A percentile compares a stretch with the other conserved stretches of the same genome.
phyloP scores from a whole-genome alignment of 768 basidiomycete species.

The Lactifluus subvellereus region DNA sequence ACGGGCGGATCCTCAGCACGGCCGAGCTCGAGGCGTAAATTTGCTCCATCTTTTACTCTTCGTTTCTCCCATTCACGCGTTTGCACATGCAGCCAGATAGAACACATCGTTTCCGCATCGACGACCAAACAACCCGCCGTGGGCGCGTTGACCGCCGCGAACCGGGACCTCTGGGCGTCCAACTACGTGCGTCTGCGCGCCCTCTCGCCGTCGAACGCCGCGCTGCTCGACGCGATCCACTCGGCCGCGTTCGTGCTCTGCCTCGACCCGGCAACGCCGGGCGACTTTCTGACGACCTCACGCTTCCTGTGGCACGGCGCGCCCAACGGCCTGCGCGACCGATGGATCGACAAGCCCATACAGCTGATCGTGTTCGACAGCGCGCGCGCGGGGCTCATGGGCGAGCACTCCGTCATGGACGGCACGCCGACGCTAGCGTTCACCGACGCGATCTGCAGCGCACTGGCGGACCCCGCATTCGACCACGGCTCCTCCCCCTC shows the following conservation, averaged over 20 bases:
- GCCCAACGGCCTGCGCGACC: conserved; percentile 52
- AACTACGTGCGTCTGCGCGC: conserved; percentile 38
- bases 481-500: conserved; percentile 47
- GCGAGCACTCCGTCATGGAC: conserved; percentile 91
- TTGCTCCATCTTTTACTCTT: not conserved
- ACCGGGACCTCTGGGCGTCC: conserved; percentile 82
- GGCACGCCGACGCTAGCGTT: conserved; percentile 76
- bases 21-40: conserved; percentile 58
- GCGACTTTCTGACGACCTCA: conserved; percentile 51
- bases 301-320: conserved; percentile 81
- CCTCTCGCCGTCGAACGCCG: conserved; percentile 49
- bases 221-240: conserved; percentile 67
- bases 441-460: conserved; percentile 62
- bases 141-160: conserved; percentile 70
- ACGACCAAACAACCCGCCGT: conserved; percentile 52
- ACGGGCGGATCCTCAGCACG: conserved; percentile 56
- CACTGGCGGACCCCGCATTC: conserved; percentile 54
- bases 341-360: conserved; percentile 88
- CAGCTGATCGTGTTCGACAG: conserved; percentile 86
- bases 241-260: conserved; percentile 82
- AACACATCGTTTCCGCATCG: conserved; percentile 65
- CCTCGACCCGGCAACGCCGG: conserved; percentile 60
- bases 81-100: conserved; percentile 49
- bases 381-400: conserved; percentile 77
- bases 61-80: not conserved